Evolutionary conservation across 208 protist species (phyloP).

Genomic region (Leishmania turanica): DNA sequence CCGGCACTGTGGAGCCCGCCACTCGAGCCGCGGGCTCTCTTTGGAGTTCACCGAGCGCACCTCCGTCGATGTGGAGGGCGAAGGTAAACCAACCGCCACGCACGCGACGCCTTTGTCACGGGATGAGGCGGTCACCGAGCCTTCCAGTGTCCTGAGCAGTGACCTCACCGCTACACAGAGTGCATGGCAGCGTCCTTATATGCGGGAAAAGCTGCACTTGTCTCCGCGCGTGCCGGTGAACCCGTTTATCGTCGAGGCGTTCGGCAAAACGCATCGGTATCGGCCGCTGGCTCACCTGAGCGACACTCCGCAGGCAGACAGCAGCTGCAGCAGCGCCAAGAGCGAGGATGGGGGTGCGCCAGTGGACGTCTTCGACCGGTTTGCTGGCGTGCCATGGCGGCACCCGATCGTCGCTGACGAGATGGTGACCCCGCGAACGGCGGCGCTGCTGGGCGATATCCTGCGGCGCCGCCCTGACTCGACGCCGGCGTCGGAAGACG

Average conservation of each 20-base stretch:
- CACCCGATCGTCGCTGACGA: conserved; percentile 12
- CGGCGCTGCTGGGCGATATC: neutral
- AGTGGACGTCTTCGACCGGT: conserved; percentile 1
- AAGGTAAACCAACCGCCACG: neutral
- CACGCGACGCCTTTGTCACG: neutral
- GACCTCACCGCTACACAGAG: neutral
- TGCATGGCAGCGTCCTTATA: neutral
- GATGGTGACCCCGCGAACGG: conserved; percentile 23
- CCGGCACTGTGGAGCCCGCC: neutral
- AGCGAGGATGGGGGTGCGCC: neutral
- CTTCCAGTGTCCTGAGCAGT: conserved; percentile 1
- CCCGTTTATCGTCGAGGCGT: conserved; percentile 19
- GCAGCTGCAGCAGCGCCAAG: neutral
- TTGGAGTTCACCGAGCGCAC: neutral
- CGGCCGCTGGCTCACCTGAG: conserved; percentile 4
- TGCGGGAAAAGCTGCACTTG: conserved; percentile 14
- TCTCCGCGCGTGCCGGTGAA: conserved; percentile 16
- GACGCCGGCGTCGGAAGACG: conserved; percentile 1
- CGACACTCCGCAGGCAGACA: neutral
- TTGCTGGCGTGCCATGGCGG: conserved; percentile 10
- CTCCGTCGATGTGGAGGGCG: neutral
- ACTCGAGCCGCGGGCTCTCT: neutral
- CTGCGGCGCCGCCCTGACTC: conserved; percentile 4
- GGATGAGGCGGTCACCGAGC: neutral
- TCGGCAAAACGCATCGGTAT: conserved; percentile 23